Percentiles rank a stretch among this genome's conserved stretches.
Evolutionary conservation across 2,329 filamentous ascomycete genomes (phyloP).

Genomic region (Chrysoporthe deuterocubensis): DNA sequence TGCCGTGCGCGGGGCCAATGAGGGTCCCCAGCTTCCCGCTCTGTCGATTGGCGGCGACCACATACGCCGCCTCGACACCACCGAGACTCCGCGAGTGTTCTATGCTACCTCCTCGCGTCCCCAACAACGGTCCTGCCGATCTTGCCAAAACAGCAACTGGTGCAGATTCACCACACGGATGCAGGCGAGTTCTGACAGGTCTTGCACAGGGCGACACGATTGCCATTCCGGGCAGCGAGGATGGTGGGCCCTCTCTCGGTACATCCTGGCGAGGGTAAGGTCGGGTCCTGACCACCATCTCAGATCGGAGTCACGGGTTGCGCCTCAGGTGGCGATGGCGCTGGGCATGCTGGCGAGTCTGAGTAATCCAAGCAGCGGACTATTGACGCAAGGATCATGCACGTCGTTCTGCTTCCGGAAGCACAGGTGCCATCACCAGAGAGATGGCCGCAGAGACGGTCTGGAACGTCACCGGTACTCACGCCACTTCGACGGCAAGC

Average conservation of each 20-base stretch:
- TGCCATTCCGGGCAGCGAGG: no score
- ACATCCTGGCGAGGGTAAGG: no score
- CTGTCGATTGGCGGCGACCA: no score
- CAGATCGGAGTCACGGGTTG: background rate
- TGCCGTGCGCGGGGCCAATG: no score
- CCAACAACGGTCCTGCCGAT: background rate
- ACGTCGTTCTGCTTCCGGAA: background rate
- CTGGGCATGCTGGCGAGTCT: background rate
- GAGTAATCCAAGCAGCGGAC: background rate
- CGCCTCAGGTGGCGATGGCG: background rate
- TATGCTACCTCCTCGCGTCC: background rate
- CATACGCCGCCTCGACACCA: no score
- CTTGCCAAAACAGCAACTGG: background rate
- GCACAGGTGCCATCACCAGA: background rate
- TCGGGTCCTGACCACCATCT: no score
- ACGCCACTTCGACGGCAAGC: background rate
- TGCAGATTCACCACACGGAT: background rate
- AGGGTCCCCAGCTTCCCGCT: no score
- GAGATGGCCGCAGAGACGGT: background rate
- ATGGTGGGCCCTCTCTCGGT: no score
- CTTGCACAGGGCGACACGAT: no score
- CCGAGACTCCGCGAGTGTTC: no score
- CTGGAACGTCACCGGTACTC: background rate
- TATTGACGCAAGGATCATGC: slow-evolving; percentile 2
- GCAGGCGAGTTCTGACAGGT: background rate